Base-by-base conservation (phyloP, 208 protist species). In the Naegleria fowleri region DNA sequence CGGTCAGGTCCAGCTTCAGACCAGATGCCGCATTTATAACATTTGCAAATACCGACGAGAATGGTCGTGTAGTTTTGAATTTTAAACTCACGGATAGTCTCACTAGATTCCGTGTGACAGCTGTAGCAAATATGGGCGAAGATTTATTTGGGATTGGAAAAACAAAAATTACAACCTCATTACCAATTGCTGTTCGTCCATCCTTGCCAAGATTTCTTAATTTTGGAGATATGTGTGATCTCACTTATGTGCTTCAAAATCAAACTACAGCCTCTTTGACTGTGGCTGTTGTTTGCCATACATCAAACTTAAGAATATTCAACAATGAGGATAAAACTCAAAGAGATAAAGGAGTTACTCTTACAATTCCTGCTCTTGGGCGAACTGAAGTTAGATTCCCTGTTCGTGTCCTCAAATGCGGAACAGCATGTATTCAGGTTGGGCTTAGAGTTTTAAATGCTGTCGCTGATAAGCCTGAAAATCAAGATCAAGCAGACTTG, bases 31-130 rank as follows among this genome's bases (percentile, higher is more conserved):
- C 48, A 39, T 75, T 38, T 19, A 29, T 52, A 85, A 55, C 2
- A 41, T 76, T 48, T 38, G 41, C 48, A 22, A 25, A 83, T 36
- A 83, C 88, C 40, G 88, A 88, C 58, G 39, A 43, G 83, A 36
- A 58, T 59, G 91, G 91, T 19, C 3, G 1, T 36, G 15, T 83
- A 39, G 36, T 25, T 2, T 4, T 51, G 7, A 29, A 3, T 29
- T 91, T 92, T 76, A 16, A 36, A 41, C 33, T 92, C 22, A 90
- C 91, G 11, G 91, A 92, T 33, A 92, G 52, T 11, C 51, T 92
- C n/a, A 92, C 91, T 25, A 9, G 51, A 91, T 92, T 36, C 41
- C 9, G 13, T 41, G 84, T 88, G 5, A 83, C 36, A n/a, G 43
- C 51, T 33, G 15, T 90, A 43, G 90, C 43, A n/a, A 19, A 36